Conservation (phyloP, 208 protist genomes). For the Wallacemonas sp. region DNA sequence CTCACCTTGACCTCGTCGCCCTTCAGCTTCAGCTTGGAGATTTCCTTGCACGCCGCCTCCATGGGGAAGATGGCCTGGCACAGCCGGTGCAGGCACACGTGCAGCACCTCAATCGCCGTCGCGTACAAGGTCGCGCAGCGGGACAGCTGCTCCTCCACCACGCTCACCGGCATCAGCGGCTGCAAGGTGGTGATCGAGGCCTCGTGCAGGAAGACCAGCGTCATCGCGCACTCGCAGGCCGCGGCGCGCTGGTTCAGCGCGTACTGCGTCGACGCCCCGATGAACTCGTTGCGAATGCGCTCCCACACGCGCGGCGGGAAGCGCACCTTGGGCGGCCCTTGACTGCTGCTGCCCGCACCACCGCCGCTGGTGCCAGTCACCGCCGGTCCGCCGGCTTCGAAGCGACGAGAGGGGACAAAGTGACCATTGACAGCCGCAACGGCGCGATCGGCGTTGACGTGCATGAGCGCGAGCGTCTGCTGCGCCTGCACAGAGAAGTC, state of each 20-base stretch:
- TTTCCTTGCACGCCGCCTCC: constrained; percentile 48
- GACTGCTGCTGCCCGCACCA: neutral
- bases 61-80: constrained; percentile 76
- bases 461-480: constrained; percentile 52
- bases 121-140: constrained; percentile 49
- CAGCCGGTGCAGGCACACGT: constrained; percentile 79
- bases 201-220: constrained; percentile 65
- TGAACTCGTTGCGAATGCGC: constrained; percentile 52
- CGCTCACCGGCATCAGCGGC: constrained; percentile 52
- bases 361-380: neutral
- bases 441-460: constrained; percentile 39
- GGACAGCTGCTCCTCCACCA: constrained; percentile 38
- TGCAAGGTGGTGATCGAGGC: constrained; percentile 51
- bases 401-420: constrained; percentile 22
- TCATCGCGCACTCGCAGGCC: constrained; percentile 60
- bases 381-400: constrained; percentile 10
- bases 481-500: constrained; percentile 57
- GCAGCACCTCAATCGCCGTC: constrained; percentile 67
- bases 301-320: constrained; percentile 77
- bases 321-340: constrained; percentile 14
- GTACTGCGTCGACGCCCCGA: constrained; percentile 62
- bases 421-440: constrained; percentile 37
- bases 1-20: constrained; percentile 67
- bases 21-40: constrained; percentile 60
- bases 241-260: constrained; percentile 60